Base-by-base conservation (phyloP, 306 rosid species). In the Lathyrus oleraceus region DNA sequence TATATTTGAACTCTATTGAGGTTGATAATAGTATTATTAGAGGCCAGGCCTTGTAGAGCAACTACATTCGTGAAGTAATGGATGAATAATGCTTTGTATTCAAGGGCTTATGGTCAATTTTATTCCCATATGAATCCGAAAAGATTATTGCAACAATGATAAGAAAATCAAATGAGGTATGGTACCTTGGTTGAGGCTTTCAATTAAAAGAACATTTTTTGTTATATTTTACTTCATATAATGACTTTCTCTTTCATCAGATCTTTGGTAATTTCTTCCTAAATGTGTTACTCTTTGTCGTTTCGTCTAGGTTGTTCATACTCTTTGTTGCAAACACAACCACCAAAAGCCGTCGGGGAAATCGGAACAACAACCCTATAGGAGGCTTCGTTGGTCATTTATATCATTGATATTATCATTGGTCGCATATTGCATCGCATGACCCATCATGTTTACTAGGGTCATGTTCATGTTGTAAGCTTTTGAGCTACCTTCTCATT, bases 401-500 rank as follows among this genome's bases (percentile, higher is more conserved):
- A 94, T 78, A 85, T 94, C 51, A 86, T 94, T 17, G 96, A 91
- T 66, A 91, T 94, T 19, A 85, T 94, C 27, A 87, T 90, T 70
- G 97, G 99, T 61, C 96, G 95, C 15, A 86, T 94, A 75, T 77
- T 94, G 89, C 95, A 94, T 52, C 87, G 95, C 58, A 83, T 94
- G 96, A 83, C 84, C 64, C 99, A 94, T 81, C 82, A 88, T 62
- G 97, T 97, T 70, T 86, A 95, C 68, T 94, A 87, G 89, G 99
- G 99, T 58, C 99, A 96, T 70, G 88, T 94, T 65, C 91, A 79
- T 75, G 96, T 92, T 69, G 99, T 91, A 82, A 91, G 96, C 72
- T 62, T 79, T 70, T 67, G 10, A 68, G 66, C 57, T 63, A 35
- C 44, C 66, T 56, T 21, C 77, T 61, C 76, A 65, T 69, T 72